Evolutionary conservation across 1,139 yeast species (phyloP), one percentile per base, ranked within the genome.

Genomic region (Geotrichum restrictum): DNA sequence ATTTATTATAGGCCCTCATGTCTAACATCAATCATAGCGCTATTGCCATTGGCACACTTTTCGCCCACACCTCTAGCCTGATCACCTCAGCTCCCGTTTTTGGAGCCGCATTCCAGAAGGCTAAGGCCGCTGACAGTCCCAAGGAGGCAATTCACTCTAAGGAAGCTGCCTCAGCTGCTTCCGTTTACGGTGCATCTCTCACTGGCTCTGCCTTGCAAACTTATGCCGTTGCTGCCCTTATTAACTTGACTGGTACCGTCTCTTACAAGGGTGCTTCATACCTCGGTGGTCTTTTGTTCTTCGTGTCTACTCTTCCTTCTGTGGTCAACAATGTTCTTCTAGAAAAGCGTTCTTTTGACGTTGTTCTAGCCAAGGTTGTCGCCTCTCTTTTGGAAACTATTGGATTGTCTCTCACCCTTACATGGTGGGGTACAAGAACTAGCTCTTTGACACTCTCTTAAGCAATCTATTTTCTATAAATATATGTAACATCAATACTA

Each of bases 161-260:
- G 58, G 71, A 73, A 34, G 48, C 48, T 16, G 65, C 70, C 46
- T 61, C 70, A 32, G 75, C 74, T 37, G 64, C 65, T 21, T 62
- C 67, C 33, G 61, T 69, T 41, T 67, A 67, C 63, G 65, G 68
- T 24, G 58, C 74, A 34, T 68, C 74, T 24, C 52, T 70, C 49
- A 63, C 66, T 33, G 62, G 71, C 22, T 64, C 75, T 21, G 69
- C 64, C 19, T 49, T 62, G 50, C 76, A 72, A 64, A 64, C 77
- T n/a, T 73, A 74, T 59, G 75, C 74, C 21, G 67, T 72, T 40
- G 64, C 72, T 18, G 74, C 73, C 18, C 62, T 73, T 40, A 62
- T 73, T 51, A 68, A 70, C 61, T 60, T 71, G 48, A 66, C 75
- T 42, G 73, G 73, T 51, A 69, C 72, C 44, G 57, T 64, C 59